A percentile compares a stretch with the other conserved stretches of the same genome.
Conservation (phyloP, 2,329 filamentous ascomycete genomes). For the Aureobasidium sp. region DNA sequence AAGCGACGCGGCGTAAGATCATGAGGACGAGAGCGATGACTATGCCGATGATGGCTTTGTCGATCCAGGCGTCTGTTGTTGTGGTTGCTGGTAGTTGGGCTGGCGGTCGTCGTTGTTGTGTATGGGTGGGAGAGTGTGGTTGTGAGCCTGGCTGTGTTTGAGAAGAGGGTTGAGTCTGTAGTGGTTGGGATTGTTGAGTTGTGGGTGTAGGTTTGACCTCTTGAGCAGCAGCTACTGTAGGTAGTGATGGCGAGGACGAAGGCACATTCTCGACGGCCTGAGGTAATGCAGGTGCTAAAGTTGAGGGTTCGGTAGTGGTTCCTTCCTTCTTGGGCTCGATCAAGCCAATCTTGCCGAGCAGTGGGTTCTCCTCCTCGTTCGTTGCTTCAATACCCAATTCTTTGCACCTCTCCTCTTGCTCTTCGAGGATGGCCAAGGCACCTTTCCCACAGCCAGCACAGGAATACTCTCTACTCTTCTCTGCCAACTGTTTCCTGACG, state of each 20-base stretch:
- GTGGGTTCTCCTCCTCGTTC: slow-evolving; percentile 41
- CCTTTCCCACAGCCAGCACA: slow-evolving; percentile 64
- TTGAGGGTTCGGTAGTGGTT: slow-evolving; percentile 32
- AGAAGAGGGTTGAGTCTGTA: slow-evolving; percentile 20
- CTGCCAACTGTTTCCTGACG: slow-evolving; percentile 63
- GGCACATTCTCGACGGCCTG: background rate
- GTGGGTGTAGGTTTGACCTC: slow-evolving; percentile 17
- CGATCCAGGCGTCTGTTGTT: slow-evolving; percentile 56
- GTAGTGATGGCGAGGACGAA: background rate
- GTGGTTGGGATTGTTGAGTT: slow-evolving; percentile 21
- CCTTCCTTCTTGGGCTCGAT: slow-evolving; percentile 71
- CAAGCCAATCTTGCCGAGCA: slow-evolving; percentile 44
- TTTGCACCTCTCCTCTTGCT: slow-evolving; percentile 54
- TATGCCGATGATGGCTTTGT: slow-evolving; percentile 70
- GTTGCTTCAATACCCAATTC: slow-evolving; percentile 38
- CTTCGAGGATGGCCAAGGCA: slow-evolving; percentile 67
- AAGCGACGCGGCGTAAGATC: slow-evolving; percentile 41
- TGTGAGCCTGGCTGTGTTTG: background rate
- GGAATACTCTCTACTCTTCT: slow-evolving; percentile 56
- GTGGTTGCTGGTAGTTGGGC: background rate
- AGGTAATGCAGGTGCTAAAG: slow-evolving; percentile 20
- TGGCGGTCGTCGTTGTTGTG: background rate
- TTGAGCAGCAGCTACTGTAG: slow-evolving; percentile 3
- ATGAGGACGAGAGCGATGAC: slow-evolving; percentile 64
- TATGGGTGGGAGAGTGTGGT: background rate